Conservation (phyloP, 2,329 filamentous ascomycete species). For the Cyphellophora europaea region DNA sequence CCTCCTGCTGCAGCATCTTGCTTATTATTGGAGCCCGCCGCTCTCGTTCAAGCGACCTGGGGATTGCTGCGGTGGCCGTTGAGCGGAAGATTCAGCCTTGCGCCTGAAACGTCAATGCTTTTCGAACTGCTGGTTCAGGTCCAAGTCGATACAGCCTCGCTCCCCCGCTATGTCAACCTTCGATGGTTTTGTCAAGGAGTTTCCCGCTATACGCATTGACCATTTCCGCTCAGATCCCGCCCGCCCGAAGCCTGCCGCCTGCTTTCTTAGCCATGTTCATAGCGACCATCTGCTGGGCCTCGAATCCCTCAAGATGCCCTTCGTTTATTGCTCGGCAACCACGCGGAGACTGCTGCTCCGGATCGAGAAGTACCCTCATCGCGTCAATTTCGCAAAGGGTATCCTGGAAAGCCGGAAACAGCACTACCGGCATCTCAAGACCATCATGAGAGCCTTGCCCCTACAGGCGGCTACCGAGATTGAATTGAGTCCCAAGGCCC, state of each 20-base stretch:
- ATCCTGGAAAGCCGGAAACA: conserved; percentile 65
- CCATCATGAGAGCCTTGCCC: conserved; percentile 68
- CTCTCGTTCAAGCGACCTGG: too few species aligned
- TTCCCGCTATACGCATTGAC: conserved; percentile 74
- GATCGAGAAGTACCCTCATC: conserved; percentile 68
- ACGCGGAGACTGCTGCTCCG: conserved; percentile 72
- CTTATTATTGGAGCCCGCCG: too few species aligned
- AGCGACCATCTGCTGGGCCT: conserved; percentile 80
- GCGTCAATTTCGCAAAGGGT: conserved; percentile 71
- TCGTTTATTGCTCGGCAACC: conserved; percentile 82
- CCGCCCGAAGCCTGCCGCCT: conserved; percentile 59
- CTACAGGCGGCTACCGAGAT: conserved; percentile 69
- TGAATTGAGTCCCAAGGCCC: conserved; percentile 58
- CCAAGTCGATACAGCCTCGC: too few species aligned
- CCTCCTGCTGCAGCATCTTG: too few species aligned
- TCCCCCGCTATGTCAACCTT: conserved; percentile 61
- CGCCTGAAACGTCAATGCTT: too few species aligned
- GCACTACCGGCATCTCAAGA: conserved; percentile 67
- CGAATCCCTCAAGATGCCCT: conserved; percentile 65
- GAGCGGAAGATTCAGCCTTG: too few species aligned
- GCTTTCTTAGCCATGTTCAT: conserved; percentile 87
- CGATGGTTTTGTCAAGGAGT: conserved; percentile 62
- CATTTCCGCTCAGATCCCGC: conserved; percentile 58
- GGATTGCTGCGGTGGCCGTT: too few species aligned
- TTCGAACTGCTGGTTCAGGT: too few species aligned